phyloP scores from a whole-genome alignment of 495 filamentous ascomycete genomes.

The Penicillium angulare region DNA sequence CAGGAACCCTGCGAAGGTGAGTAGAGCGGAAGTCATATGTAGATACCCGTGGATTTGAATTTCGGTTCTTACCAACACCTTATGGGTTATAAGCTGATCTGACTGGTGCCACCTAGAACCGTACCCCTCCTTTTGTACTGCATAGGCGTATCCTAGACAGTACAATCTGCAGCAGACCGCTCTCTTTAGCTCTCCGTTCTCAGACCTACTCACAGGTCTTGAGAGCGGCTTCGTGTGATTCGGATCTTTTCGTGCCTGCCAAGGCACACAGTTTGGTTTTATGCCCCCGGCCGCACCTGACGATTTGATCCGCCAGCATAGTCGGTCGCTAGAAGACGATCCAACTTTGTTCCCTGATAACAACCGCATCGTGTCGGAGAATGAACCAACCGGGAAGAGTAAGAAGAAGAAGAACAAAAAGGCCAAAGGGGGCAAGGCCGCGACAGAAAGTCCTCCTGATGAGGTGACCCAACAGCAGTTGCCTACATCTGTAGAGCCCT shows the following conservation, averaged over 20 bases:
- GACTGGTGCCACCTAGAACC: not conserved
- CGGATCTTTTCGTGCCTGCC: constrained; percentile 18
- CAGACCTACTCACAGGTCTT: constrained; percentile 34
- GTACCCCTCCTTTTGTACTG: constrained; percentile 7
- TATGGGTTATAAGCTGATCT: not conserved
- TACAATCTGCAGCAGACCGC: constrained; percentile 3
- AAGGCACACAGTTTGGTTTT: constrained; percentile 39
- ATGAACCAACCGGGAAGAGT: constrained; percentile 43
- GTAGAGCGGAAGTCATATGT: no score
- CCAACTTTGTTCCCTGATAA: constrained; percentile 28
- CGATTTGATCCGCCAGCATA: constrained; percentile 45
- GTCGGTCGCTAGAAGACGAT: constrained; percentile 40
- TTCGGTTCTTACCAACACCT: not conserved
- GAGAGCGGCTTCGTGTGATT: constrained; percentile 31
- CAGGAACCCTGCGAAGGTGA: no score
- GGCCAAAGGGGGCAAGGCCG: constrained; percentile 37
- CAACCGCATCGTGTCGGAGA: constrained; percentile 28
- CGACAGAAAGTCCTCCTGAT: constrained; percentile 35
- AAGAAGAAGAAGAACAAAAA: constrained; percentile 51
- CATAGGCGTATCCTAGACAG: constrained; percentile 8
- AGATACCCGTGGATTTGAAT: no score
- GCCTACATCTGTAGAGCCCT: constrained; percentile 30
- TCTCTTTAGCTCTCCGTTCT: constrained; percentile 36
- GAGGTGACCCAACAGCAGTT: constrained; percentile 20
- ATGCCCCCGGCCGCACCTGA: constrained; percentile 50